Evolutionary conservation across 768 basidiomycete genomes (phyloP).

Genomic region (Tricholoma hemisulphureum): DNA sequence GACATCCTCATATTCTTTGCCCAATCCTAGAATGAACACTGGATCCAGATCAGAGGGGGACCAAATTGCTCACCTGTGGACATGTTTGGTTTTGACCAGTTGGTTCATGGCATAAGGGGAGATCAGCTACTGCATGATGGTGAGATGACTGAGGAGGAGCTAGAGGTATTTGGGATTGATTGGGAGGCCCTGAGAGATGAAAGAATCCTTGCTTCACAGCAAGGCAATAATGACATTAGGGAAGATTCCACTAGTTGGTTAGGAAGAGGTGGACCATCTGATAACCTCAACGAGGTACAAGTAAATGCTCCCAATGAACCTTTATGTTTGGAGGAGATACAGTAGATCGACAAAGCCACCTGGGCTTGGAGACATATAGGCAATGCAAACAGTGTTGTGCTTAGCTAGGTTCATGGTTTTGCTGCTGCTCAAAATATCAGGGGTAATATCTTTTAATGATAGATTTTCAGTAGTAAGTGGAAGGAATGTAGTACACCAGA

Average conservation of each 20-base stretch:
- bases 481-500: neutral
- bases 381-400: neutral
- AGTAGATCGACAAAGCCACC: neutral
- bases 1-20: conserved; percentile 26
- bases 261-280: neutral
- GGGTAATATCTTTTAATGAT: neutral
- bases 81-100: conserved; percentile 34
- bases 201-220: neutral
- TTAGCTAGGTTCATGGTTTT: neutral
- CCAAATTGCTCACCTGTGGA: conserved; percentile 27
- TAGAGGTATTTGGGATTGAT: conserved; percentile 27
- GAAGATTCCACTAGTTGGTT: neutral
- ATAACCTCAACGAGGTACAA: neutral
- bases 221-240: neutral
- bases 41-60: conserved; percentile 21
- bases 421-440: neutral
- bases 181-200: conserved; percentile 25
- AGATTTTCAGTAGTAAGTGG: neutral
- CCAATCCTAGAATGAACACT: conserved; percentile 34
- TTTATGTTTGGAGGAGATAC: conserved; percentile 1
- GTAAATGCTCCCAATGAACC: neutral
- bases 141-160: conserved; percentile 13
- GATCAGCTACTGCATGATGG: conserved; percentile 2
- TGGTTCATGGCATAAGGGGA: conserved; percentile 19
- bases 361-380: neutral